Conservation (phyloP, 1,284 basidiomycete species). For the Pseudozyma sp. region DNA sequence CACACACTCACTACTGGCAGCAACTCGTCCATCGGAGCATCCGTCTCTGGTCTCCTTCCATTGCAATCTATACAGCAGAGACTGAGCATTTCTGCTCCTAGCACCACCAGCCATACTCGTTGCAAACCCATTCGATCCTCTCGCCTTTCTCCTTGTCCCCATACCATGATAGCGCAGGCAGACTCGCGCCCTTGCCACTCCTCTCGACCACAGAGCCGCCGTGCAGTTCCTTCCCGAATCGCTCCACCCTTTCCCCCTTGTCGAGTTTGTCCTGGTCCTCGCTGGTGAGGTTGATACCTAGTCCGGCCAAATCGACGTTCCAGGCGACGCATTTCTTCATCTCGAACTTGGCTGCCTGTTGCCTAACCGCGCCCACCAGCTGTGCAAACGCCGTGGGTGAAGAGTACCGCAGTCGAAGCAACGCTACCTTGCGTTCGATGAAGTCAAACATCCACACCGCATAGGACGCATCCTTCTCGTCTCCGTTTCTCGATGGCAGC, state of each 20-base stretch:
- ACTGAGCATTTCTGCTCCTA: background rate
- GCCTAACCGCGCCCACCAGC: slow-evolving; percentile 18
- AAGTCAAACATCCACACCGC: slow-evolving; percentile 48
- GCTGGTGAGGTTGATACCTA: slow-evolving; percentile 19
- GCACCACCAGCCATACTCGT: slow-evolving; percentile 52
- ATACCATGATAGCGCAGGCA: slow-evolving; percentile 43
- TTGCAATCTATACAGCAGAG: background rate
- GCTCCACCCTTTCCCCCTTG: slow-evolving; percentile 12
- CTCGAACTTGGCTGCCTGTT: slow-evolving; percentile 19
- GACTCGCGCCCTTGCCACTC: slow-evolving; percentile 17
- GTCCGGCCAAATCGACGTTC: slow-evolving; percentile 32
- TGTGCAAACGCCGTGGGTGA: slow-evolving; percentile 2
- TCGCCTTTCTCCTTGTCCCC: slow-evolving; percentile 20
- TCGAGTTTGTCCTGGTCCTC: slow-evolving; percentile 15
- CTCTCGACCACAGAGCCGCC: slow-evolving; percentile 35
- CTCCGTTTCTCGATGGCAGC: slow-evolving; percentile 1
- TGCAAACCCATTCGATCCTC: slow-evolving; percentile 35
- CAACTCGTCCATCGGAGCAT: background rate
- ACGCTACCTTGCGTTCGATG: slow-evolving; percentile 25
- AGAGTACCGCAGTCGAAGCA: slow-evolving; percentile 29
- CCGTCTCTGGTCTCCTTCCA: background rate
- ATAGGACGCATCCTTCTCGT: slow-evolving; percentile 9
- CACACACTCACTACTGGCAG: background rate
- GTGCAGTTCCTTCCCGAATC: slow-evolving; percentile 2
- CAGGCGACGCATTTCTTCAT: slow-evolving; percentile 42